A percentile compares a stretch with the other conserved stretches of the same genome.
Conservation (phyloP, 352 stramenopile genomes). For the Phytophthora ohioensis region DNA sequence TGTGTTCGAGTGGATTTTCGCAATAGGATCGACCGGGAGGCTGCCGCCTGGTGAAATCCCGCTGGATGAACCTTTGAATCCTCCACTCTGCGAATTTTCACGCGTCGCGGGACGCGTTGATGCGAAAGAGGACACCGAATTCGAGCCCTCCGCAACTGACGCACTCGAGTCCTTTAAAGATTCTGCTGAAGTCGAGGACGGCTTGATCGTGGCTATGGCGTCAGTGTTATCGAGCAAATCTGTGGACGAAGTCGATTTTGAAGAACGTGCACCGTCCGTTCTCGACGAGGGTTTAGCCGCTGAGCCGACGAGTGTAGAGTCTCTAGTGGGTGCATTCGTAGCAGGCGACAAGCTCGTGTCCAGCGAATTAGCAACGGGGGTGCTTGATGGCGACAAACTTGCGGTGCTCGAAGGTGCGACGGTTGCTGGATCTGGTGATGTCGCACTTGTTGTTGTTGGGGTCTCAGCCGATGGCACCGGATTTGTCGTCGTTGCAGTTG, state of each 20-base stretch:
- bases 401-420: constrained; percentile 1
- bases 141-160: constrained; percentile 5
- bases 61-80: constrained; percentile 13
- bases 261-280: neutral
- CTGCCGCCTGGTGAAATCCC: neutral
- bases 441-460: neutral
- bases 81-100: neutral
- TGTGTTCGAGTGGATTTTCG: constrained; percentile 8
- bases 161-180: constrained; percentile 13
- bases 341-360: constrained; percentile 3
- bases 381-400: constrained; percentile 7
- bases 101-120: constrained; percentile 12
- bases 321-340: neutral
- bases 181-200: constrained; percentile 7
- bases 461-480: constrained; percentile 1
- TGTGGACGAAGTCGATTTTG: constrained; percentile 16
- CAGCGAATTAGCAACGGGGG: neutral
- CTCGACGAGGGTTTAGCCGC: constrained; percentile 9
- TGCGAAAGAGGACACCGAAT: constrained; percentile 17
- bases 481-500: constrained; percentile 6
- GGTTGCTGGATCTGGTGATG: constrained; percentile 10
- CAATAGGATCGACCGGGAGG: neutral
- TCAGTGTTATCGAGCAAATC: constrained; percentile 9
- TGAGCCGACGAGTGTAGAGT: constrained; percentile 1
- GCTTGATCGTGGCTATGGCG: constrained; percentile 7